Percentiles rank a stretch among this genome's conserved stretches.
phyloP scores from a whole-genome alignment of 2,329 filamentous ascomycete genomes.

The Pleurostoma richardsiae region DNA sequence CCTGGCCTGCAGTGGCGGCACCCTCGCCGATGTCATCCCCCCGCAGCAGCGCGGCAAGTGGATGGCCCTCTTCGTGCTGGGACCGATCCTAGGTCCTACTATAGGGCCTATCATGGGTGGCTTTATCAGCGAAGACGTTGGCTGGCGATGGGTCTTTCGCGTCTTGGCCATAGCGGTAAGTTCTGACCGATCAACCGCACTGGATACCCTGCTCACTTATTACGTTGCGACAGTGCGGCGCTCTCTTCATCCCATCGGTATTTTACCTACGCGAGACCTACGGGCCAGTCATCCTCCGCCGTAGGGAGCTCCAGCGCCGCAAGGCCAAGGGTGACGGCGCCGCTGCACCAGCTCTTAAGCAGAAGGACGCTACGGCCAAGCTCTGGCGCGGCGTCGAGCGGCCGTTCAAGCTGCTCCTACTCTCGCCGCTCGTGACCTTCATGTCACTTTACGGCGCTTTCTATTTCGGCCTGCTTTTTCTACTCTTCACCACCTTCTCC shows the following conservation, averaged over 20 bases:
- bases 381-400: constrained; percentile 22
- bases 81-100: background rate
- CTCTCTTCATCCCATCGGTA: background rate
- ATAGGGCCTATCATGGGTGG: constrained; percentile 2
- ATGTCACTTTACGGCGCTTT: constrained; percentile 13
- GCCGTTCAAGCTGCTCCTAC: constrained; percentile 26
- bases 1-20: background rate
- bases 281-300: background rate
- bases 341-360: background rate
- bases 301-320: background rate
- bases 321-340: background rate
- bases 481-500: constrained; percentile 18
- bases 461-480: constrained; percentile 17
- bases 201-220: no score
- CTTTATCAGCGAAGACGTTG: background rate
- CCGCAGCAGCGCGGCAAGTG: background rate
- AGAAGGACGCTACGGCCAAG: no score
- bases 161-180: background rate
- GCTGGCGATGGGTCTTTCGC: constrained; percentile 2
- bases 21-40: constrained; percentile 1
- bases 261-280: constrained; percentile 1
- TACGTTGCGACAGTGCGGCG: background rate
- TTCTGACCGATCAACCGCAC: no score
- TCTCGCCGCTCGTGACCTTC: constrained; percentile 1
- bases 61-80: background rate